Base-by-base conservation (phyloP, 768 basidiomycete genomes). In the Trametopsis cervina region DNA sequence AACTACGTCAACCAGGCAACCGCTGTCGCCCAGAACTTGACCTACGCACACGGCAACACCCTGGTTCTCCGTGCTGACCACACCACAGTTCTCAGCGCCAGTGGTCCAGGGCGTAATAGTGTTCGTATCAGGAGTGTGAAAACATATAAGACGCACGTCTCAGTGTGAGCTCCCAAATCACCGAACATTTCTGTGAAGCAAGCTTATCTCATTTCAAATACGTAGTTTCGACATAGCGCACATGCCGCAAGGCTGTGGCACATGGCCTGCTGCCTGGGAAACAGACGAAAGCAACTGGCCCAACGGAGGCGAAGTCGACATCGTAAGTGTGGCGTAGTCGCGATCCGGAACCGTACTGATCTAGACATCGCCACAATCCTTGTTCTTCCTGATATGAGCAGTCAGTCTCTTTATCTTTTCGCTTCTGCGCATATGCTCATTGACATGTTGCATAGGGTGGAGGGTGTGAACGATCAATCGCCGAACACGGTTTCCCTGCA, bases 191-290 rank as follows among this genome's bases (percentile, higher is more conserved):
- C 6, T 35, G 17, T 44, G 6, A 21, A 17, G 10, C 11, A 5
- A 44, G 6, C 23, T n/a, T n/a, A n/a, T n/a, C n/a, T 44, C 26
- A 22, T 40, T 26, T 15, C 15, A 29, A 15, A 36, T 38, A n/a
- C 12, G 11, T 42, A 63, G 61, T 38, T 58, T 77, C 53, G 72
- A 81, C 56, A 55, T 81, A 42, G 61, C 68, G 21, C 79, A 81
- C 57, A 81, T 81, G 77, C 80, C 80, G 6, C 66, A 77, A 54
- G 80, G 79, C 15, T 59, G 52, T 37, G 49, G 36, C 29, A 69
- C 68, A 17, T 78, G 78, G 77, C 77, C 81, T 4, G 80, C 80
- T 7, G 58, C 74, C 18, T 81, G 78, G 80, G 76, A 76, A 26
- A 63, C 69, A 15, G 75, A 67, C 27, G 54, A 53, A 22, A 53